Evolutionary conservation across 73 alveolate genomes (phyloP).

Genomic region (Uronychia binucleata): DNA sequence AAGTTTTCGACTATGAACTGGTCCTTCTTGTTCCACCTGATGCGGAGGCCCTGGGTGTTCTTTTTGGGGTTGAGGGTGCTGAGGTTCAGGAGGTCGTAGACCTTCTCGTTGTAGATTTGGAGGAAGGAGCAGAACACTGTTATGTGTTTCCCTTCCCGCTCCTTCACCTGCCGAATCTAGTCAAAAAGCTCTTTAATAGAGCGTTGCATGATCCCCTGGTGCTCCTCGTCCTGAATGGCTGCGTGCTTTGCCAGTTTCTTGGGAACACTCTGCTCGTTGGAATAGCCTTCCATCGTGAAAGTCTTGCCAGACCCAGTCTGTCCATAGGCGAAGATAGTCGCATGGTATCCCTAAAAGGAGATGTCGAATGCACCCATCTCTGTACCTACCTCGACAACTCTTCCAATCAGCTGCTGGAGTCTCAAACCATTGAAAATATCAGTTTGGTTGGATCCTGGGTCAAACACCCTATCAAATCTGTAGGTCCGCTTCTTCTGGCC

Average conservation of each 20-base stretch:
- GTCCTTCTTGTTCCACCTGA: slow-evolving; percentile 73
- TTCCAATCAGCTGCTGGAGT: slow-evolving; percentile 29
- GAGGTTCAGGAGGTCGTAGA: slow-evolving; percentile 69
- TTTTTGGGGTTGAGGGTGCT: slow-evolving; percentile 27
- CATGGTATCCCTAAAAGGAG: slow-evolving; percentile 29
- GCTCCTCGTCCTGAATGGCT: not conserved
- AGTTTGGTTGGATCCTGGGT: not conserved
- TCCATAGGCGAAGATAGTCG: slow-evolving; percentile 58
- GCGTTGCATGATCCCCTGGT: not conserved
- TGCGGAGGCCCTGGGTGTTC: slow-evolving; percentile 52
- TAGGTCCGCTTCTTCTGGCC: not conserved
- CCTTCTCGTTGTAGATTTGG: slow-evolving; percentile 79
- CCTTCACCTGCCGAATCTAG: not conserved
- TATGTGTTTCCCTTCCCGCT: not conserved
- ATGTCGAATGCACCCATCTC: too few species aligned
- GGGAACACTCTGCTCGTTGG: not conserved
- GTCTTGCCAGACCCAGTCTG: slow-evolving; percentile 64
- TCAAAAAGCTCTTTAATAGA: not conserved
- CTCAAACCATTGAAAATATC: slow-evolving; percentile 24
- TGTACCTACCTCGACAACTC: slow-evolving; percentile 25
- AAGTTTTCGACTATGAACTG: slow-evolving; percentile 74
- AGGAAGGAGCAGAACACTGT: slow-evolving; percentile 47
- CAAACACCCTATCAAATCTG: slow-evolving; percentile 48
- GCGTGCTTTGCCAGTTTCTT: not conserved
- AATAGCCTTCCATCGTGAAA: slow-evolving; percentile 8